Base-by-base conservation (phyloP, 2,329 filamentous ascomycete species). In the Verticillium albo-atrum region DNA sequence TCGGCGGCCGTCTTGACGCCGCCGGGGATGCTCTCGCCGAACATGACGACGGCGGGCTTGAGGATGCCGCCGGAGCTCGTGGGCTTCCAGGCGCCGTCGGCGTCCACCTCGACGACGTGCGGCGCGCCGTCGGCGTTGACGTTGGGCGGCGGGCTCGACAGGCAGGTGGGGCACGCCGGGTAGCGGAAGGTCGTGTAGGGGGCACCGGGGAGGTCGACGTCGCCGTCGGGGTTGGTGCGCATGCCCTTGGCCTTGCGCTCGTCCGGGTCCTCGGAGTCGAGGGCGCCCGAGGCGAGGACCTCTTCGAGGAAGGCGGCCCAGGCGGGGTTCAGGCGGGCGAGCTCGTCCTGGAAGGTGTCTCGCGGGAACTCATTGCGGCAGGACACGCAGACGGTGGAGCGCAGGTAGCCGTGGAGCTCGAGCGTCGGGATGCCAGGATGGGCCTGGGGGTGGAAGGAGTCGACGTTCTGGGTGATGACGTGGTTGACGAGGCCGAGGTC, bases 21-120 rank as follows among this genome's bases (percentile, higher is more conserved):
- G 1, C 76, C 73, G 0, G 84, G 79, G 55, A 98, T 96, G 61
- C 86, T 93, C 74, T 98, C 95, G 17, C 95, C 95, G 72, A 98
- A 98, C 92, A 98, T 97, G 67, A 93, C 88, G 2, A 99, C 93
- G 1, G 91, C 91, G 3, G 95, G 95, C 70, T 98, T 98, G 58
- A 99, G 73, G 37, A 98, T 86, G 2, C 94, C 95, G 0, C 87
- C 91, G 2, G 82, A 86, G 65, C 86, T 88, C 0, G 77, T 76
- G 6, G 80, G 67, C 42, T 79, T 75, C 91, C 89, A 96, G 0
- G 92, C 94, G 0, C 94, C 94, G 57, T 97, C 92, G 1, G 70
- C 67, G 68, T 97, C 94, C 14, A 90, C 83, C 62, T 89, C 79
- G 1, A 97, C 87, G 27, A 73, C 76, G 20, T 82, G 79, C 30